These are phyloP conservation scores for Nevesoporus exiguus DNA, from an alignment of 768 basidiomycete species.

Conservation along the genomic window DNA sequence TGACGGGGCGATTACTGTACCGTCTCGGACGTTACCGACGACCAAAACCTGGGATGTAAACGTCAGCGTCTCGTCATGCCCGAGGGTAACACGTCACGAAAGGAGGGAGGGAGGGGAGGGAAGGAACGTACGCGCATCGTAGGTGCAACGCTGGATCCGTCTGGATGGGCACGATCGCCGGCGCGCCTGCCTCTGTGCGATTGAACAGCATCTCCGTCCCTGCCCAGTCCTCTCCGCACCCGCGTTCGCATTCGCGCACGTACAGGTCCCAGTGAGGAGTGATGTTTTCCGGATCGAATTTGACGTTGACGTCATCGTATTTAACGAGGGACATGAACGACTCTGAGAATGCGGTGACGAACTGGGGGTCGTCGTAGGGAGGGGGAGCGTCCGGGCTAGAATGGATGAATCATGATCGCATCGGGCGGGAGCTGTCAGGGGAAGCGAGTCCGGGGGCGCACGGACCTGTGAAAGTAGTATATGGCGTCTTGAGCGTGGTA, in stretches of 20 bases:
- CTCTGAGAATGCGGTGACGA: conserved; percentile 27
- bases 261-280: conserved; percentile 16
- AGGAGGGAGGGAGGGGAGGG: background rate
- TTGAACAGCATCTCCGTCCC: conserved; percentile 20
- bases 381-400: conserved; percentile 1
- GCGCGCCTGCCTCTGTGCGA: background rate
- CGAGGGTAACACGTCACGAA: too few species aligned
- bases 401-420: too few species aligned
- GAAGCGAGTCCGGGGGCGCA: too few species aligned
- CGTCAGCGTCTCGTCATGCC: too few species aligned
- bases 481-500: conserved; percentile 31
- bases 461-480: conserved; percentile 40
- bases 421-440: too few species aligned
- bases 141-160: background rate
- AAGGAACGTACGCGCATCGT: conserved; percentile 15
- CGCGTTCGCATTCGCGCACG: too few species aligned
- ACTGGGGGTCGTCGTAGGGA: conserved; percentile 26
- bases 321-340: conserved; percentile 25
- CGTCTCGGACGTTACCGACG: conserved; percentile 2
- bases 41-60: conserved; percentile 14
- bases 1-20: background rate
- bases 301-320: conserved; percentile 22
- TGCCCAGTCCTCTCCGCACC: background rate
- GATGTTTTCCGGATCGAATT: conserved; percentile 14
- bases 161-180: background rate